phyloP scores from a whole-genome alignment of 208 protist genomes.

The Trypanosoma theileri region DNA sequence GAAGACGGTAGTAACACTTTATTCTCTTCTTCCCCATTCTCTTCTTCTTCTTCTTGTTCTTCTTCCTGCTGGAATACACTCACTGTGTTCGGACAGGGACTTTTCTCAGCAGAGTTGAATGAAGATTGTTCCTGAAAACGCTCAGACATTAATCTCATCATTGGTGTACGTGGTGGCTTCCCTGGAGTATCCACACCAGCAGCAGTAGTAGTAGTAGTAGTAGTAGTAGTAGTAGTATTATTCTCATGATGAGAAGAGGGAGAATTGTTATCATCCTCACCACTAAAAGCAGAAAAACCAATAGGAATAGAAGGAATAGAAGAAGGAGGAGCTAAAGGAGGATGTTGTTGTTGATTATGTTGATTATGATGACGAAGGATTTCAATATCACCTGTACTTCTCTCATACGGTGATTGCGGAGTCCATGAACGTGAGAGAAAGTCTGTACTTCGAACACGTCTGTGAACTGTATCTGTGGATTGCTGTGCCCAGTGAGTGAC shows the following conservation, averaged over 20 bases:
- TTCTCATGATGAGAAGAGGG: too few relatives aligned
- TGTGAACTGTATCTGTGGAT: conserved; percentile 18
- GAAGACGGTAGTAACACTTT: not conserved
- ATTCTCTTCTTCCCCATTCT: not conserved
- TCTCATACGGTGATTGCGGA: not conserved
- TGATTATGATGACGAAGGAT: too few relatives aligned
- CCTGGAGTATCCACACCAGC: not conserved
- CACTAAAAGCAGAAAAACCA: too few relatives aligned
- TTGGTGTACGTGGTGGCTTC: not conserved
- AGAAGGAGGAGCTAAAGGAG: not conserved
- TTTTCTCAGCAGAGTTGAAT: not conserved
- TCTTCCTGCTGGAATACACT: not conserved
- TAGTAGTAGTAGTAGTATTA: too few relatives aligned
- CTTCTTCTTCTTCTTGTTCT: not conserved
- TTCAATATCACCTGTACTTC: not conserved
- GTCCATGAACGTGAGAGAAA: conserved; percentile 3
- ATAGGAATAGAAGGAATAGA: not conserved
- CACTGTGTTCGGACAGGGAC: not conserved
- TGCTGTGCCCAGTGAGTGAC: conserved; percentile 29
- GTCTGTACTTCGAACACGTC: conserved; percentile 21
- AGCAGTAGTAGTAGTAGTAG: not conserved
- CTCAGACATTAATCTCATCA: conserved; percentile 10
- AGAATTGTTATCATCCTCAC: too few relatives aligned
- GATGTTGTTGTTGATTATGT: not conserved
- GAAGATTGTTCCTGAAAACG: conserved; percentile 5